Evolutionary conservation across 75 land plant species (phyloP).

Genomic region (Cupressus sempervirens): DNA sequence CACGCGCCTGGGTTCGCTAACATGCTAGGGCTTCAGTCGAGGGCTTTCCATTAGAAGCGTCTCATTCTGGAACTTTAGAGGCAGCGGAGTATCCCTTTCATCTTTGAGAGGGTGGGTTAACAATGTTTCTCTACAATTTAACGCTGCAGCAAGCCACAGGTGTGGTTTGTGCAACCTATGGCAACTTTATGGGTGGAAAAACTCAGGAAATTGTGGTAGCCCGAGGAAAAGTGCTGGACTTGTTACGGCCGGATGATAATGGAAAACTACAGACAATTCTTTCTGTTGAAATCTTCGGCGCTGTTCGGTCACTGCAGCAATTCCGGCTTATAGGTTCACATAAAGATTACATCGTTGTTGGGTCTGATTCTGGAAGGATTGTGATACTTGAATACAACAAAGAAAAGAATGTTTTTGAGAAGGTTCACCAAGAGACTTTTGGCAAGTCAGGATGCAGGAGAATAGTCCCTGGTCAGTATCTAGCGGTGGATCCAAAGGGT

Average conservation of each 20-base stretch:
- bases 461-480: constrained; percentile 94
- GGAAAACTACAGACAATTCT: constrained; percentile 91
- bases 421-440: constrained; percentile 95
- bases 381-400: constrained; percentile 94
- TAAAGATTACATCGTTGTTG: constrained; percentile 96
- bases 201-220: constrained; percentile 92
- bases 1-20: neutral
- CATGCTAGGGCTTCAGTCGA: neutral
- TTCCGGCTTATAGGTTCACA: constrained; percentile 94
- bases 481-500: constrained; percentile 97
- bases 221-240: constrained; percentile 82
- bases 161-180: constrained; percentile 77
- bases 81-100: neutral
- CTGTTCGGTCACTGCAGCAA: constrained; percentile 80
- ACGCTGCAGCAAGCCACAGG: constrained; percentile 91
- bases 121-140: constrained; percentile 89
- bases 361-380: constrained; percentile 95
- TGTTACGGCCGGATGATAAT: constrained; percentile 87
- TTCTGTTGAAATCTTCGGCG: constrained; percentile 94
- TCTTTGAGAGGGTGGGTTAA: neutral
- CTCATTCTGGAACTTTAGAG: neutral
- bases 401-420: constrained; percentile 79
- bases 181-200: constrained; percentile 91
- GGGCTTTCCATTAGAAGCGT: neutral
- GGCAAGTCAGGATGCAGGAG: constrained; percentile 98